Evolutionary conservation across 2,329 filamentous ascomycete species (phyloP), one percentile per base, ranked within the genome.

Genomic region (Fusarium mundagurra): DNA sequence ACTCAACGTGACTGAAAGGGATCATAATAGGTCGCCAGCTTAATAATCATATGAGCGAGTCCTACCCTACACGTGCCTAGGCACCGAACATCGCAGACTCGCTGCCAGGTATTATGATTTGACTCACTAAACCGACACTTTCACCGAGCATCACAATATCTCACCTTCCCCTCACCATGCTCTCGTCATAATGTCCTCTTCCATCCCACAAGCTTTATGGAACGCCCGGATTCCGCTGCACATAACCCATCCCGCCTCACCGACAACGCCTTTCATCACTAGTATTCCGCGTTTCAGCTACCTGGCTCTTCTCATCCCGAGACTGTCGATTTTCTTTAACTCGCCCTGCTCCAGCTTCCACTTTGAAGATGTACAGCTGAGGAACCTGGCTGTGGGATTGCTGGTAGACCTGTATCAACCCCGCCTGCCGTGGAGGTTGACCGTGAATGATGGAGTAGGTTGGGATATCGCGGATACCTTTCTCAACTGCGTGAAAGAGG

Each of bases 401-500:
- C 83, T 91, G 36, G 83, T 87, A 58, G 89, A 91, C 75, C 83
- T 91, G 33, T 91, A 91, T 79, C 86, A 84, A 74, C 88, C 88
- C 1, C 64, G 77, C 17, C 79, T 89, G 59, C 89, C 89, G 3
- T 91, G 89, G 88, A 84, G 84, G 18, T 81, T 91, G 54, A 85
- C 85, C 22, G 88, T 90, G 33, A 82, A 83, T 61, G 88, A 89
- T 66, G 89, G 88, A 24, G 78, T 86, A 38, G 86, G 86, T 55
- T 91, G 89, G 89, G 89, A 91, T 74, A 89, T 90, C 55, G 85
- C 83, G 47, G 89, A 91, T 79, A 91, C 90, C 0, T 92, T 92
- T 74, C 85, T 91, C 64, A 92, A 92, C 80, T 87, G 87, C 64
- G 89, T 88, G 71, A 92, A 92, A 80, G 90, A 92, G 84, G 88